A percentile compares a stretch with the other conserved stretches of the same genome.
Evolutionary conservation across 2,329 filamentous ascomycete species (phyloP).

Genomic region (Ophiostoma sp.): DNA sequence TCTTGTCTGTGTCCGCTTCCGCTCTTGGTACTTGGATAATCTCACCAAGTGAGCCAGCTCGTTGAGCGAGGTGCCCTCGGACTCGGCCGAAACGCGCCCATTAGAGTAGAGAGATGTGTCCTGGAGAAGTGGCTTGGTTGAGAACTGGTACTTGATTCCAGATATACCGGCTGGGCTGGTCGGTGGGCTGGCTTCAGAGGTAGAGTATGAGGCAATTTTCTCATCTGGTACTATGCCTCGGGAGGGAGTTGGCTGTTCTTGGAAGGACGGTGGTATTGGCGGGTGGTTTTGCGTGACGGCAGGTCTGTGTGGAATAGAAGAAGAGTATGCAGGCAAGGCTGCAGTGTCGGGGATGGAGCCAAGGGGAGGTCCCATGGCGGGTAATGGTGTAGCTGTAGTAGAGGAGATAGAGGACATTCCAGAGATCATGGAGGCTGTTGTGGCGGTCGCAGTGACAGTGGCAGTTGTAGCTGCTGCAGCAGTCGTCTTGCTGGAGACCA

Average conservation of each 20-base stretch:
- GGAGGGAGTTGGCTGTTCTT: not conserved
- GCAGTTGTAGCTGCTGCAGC: conserved; percentile 25
- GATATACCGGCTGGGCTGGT: conserved; percentile 45
- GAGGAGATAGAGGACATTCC: not conserved
- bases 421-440: conserved; percentile 29
- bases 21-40: conserved; percentile 77
- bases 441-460: conserved; percentile 33
- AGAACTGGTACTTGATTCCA: conserved; percentile 42
- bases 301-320: not conserved
- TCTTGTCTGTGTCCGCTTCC: conserved; percentile 72
- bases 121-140: conserved; percentile 58
- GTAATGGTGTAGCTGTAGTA: not conserved
- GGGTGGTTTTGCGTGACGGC: not conserved
- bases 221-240: not conserved
- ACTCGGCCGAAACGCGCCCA: conserved; percentile 58
- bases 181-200: conserved; percentile 32
- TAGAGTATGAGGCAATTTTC: not conserved
- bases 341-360: not conserved
- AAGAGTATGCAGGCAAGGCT: not conserved
- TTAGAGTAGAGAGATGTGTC: conserved; percentile 68
- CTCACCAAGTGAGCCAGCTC: conserved; percentile 77
- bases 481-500: conserved; percentile 25
- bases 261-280: not conserved
- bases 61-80: conserved; percentile 68
- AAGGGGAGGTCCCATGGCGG: not conserved